These are phyloP conservation scores for Solanum aculeatissimum DNA, from an alignment of 305 asterid genomes.

Conservation along the genomic window DNA sequence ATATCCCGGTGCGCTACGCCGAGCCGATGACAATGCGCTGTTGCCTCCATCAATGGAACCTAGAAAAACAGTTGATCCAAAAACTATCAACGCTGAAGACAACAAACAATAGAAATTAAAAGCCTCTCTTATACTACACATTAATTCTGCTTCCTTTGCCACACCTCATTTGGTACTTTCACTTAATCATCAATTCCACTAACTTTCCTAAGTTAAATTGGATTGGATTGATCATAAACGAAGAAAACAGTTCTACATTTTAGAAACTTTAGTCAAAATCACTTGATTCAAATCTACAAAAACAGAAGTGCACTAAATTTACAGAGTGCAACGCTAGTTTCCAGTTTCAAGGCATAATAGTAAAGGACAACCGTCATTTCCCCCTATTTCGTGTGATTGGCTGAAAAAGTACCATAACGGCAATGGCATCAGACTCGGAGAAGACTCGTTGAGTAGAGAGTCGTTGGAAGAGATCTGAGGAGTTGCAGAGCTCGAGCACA, in stretches of 20 bases:
- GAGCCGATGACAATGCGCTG: slow-evolving; percentile 50
- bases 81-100: background rate
- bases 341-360: background rate
- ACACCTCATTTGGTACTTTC: background rate
- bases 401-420: slow-evolving; percentile 29
- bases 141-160: background rate
- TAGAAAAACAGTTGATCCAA: background rate
- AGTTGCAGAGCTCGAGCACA: slow-evolving; percentile 47
- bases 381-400: background rate
- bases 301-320: background rate
- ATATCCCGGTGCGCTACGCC: slow-evolving; percentile 84
- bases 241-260: background rate
- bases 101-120: background rate
- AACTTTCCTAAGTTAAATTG: background rate
- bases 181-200: background rate
- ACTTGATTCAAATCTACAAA: background rate
- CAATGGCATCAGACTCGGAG: slow-evolving; percentile 47
- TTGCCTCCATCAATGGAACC: slow-evolving; percentile 64
- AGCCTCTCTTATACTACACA: background rate
- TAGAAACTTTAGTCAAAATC: background rate
- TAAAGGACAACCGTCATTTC: background rate
- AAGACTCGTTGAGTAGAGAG: slow-evolving; percentile 21
- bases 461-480: slow-evolving; percentile 44
- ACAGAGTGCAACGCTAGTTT: background rate
- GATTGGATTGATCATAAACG: background rate